phyloP scores from a whole-genome alignment of 2,329 filamentous ascomycete species.

The Fusarium cyanostomum region DNA sequence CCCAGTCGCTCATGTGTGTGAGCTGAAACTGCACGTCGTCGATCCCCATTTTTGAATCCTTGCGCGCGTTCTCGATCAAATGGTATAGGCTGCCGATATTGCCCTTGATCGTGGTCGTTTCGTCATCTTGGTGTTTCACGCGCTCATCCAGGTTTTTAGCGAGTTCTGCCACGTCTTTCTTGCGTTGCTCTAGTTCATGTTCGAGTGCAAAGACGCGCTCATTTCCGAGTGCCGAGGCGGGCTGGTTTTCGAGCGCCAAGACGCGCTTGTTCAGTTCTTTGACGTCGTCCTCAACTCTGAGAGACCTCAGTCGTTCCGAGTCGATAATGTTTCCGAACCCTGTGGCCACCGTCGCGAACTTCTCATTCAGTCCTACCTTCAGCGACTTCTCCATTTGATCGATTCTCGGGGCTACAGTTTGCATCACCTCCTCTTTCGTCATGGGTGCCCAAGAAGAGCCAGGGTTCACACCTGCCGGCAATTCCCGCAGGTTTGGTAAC shows the following conservation, averaged over 20 bases:
- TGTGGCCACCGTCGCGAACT: slow-evolving; percentile 12
- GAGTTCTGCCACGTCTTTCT: neutral
- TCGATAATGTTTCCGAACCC: slow-evolving; percentile 34
- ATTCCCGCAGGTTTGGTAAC: slow-evolving; percentile 7
- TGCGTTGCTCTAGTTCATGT: neutral
- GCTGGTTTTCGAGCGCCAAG: neutral
- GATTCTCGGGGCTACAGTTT: slow-evolving; percentile 17
- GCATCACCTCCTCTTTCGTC: slow-evolving; percentile 16
- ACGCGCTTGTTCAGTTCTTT: slow-evolving; percentile 5
- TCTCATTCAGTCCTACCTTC: neutral
- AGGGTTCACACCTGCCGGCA: neutral
- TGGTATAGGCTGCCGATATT: slow-evolving; percentile 1
- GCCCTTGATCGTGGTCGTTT: slow-evolving; percentile 7
- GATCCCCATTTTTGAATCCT: slow-evolving; percentile 39
- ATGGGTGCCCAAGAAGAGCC: neutral
- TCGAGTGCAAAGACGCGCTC: slow-evolving; percentile 1
- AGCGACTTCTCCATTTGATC: slow-evolving; percentile 13
- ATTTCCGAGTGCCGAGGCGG: neutral
- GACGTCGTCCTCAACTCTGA: slow-evolving; percentile 17
- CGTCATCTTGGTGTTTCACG: neutral
- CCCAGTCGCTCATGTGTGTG: slow-evolving; percentile 56
- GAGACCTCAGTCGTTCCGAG: slow-evolving; percentile 23
- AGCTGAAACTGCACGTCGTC: slow-evolving; percentile 51
- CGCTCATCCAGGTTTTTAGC: neutral
- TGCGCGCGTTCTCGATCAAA: slow-evolving; percentile 15